Base-by-base conservation (phyloP, 1,284 basidiomycete species). In the Thecaphora thlaspeos region DNA sequence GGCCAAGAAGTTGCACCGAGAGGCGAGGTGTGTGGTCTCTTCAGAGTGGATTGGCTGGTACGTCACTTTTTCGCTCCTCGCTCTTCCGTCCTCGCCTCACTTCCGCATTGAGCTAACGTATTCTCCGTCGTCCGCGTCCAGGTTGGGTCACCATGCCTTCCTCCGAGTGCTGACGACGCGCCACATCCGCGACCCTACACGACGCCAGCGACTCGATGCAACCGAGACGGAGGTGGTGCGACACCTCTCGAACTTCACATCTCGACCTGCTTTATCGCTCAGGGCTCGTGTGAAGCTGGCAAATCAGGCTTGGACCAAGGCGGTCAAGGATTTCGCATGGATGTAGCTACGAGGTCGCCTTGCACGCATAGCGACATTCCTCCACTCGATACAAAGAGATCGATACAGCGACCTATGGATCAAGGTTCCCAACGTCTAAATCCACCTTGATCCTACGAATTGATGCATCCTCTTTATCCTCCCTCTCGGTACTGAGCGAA, bases 371-470 rank as follows among this genome's bases (percentile, higher is more conserved):
- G n/a, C n/a, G n/a, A n/a, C n/a, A n/a, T n/a, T n/a, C n/a, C n/a
- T n/a, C n/a, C n/a, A n/a, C n/a, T n/a, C n/a, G n/a, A n/a, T n/a
- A n/a, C n/a, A n/a, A n/a, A n/a, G n/a, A n/a, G n/a, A n/a, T n/a
- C n/a, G n/a, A n/a, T n/a, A n/a, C n/a, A n/a, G n/a, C n/a, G n/a
- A n/a, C 8, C 28, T 38, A 64, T 7, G 56, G 61, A 44, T 64
- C 61, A n/a, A 64, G 42, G 11, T 41, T 17, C 3, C 61, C 61
- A 9, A 64, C 32, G 24, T 64, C 53, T 23, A 64, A 48, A 26
- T 64, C 61, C 3, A 7, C 23, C 7, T 22, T 23, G 19, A 64
- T 21, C 21, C 51, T 23, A 0, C 45, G 42, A 1, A 63, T 30
- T 15, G 10, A 34, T 15, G 5, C 32, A 4, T 17, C 32, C 10